phyloP scores from a whole-genome alignment of 495 filamentous ascomycete species.

The Aspergillus steynii region DNA sequence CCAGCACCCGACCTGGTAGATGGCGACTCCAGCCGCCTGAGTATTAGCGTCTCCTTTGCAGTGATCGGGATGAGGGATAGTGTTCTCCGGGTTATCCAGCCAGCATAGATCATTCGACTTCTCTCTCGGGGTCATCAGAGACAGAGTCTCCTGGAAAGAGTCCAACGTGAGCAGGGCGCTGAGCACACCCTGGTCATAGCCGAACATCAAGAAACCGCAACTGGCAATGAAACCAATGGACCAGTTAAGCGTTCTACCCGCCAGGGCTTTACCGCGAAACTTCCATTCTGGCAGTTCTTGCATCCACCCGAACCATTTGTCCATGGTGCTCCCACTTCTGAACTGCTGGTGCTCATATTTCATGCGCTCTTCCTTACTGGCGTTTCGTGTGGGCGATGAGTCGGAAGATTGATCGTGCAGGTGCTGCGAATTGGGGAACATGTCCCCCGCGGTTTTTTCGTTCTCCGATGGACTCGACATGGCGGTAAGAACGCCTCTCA shows the following conservation, averaged over 20 bases:
- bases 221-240: constrained; percentile 13
- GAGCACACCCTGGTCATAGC: constrained; percentile 65
- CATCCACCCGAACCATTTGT: constrained; percentile 4
- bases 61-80: not conserved
- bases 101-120: constrained; percentile 42
- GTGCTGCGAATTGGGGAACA: constrained; percentile 5
- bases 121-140: constrained; percentile 13
- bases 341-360: not conserved
- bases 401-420: not conserved
- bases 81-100: constrained; percentile 3
- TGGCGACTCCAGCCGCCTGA: constrained; percentile 10
- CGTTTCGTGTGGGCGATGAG: not conserved
- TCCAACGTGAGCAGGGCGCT: constrained; percentile 62
- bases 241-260: constrained; percentile 9
- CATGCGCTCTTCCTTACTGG: constrained; percentile 7
- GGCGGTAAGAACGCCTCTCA: not conserved
- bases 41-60: constrained; percentile 9
- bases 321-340: not conserved
- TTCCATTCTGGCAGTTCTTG: constrained; percentile 6
- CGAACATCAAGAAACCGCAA: constrained; percentile 62
- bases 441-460: not conserved
- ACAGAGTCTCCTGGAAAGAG: constrained; percentile 16
- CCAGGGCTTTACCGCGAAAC: not conserved
- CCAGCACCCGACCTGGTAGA: constrained; percentile 33
- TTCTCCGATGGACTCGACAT: constrained; percentile 3